Evolutionary conservation across 2,329 filamentous ascomycete genomes (phyloP), one percentile per base, ranked within the genome.

Genomic region (Penicillium sp.): DNA sequence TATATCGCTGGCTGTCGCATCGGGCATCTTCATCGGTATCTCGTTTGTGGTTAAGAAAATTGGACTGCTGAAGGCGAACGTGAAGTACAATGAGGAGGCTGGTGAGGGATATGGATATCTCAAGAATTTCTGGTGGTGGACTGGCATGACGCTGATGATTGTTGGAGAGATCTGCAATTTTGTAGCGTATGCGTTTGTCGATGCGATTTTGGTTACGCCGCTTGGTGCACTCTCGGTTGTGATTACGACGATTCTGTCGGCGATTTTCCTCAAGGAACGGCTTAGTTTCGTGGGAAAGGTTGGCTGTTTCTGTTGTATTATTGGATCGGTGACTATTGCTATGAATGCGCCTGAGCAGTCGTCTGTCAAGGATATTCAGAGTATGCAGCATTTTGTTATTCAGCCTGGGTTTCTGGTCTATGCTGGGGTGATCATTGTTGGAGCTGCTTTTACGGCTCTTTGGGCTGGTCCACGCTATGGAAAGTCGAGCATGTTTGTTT

Each of bases 51-150:
- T 99, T 69, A 97, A 97, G 77, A 99, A 99, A 78, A 82, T 90
- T 57, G 94, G 94, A 5, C 77, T 99, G 65, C 81, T 99, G 59
- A 92, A 86, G 72, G 93, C 94, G 49, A 99, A 97, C 75, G 86
- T 90, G 66, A 97, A 97, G 74, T 97, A 97, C 79, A 89, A 96
- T 60, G 92, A 97, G 76, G 90, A 90, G 63, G 92, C 94, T 0
- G 94, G 94, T 58, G 93, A 97, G 75, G 94, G 94, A 55, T 97
- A 97, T 73, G 92, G 93, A 60, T 99, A 97, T 73, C 85, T 99
- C 66, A 96, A 96, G 78, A 97, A 97, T 69, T 81, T 81, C 20
- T 96, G 84, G 79, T 99, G 94, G 94, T 99, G 94, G 94, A 75
- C 79, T 1, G 94, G 94, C 66, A 97, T 99, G 94, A 92, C 80